Evolutionary conservation across 768 basidiomycete genomes (phyloP), one percentile per base, ranked within the genome.

Genomic region (Boletus rubescentipes): DNA sequence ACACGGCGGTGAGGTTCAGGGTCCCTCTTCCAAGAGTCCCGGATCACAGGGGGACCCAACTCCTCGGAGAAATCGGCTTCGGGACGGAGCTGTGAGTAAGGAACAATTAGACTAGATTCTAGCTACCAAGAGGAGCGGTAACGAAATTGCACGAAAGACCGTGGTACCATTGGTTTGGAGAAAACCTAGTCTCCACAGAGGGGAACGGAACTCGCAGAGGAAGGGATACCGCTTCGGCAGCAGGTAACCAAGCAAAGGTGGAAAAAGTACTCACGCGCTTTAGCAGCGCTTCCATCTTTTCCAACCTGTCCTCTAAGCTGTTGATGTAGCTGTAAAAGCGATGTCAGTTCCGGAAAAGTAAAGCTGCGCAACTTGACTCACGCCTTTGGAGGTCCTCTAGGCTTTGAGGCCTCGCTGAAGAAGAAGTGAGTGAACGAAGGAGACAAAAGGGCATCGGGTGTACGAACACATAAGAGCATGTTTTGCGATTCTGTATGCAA

Each of bases 301-400:
- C 83, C 49, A 85, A 56, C 61, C 75, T 76, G 63, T 85, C 81
- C 64, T 87, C 85, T 34, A 87, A 72, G 44, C 72, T 75, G 9
- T 77, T 80, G 46, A 86, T 72, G 70, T 85, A 85, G 31, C 83
- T 85, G 54, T 35, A 9, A 30, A 45, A 44, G 30, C 14, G 23
- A 43, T 31, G 51, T 52, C 38, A 38, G 46, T 31, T 39, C 38
- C 32, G 31, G 23, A 42, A n/a, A 35, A 2, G 23, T 20, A n/a
- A 42, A 7, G 21, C 7, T 9, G 9, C 37, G 20, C 21, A 5
- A 40, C 46, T 46, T 14, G 47, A 76, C 84, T 61, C 55, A 87
- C 82, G 81, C 83, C 70, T 87, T 87, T 5, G 85, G 81, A 21
- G 85, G 85, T 0, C 84, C 84, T 49, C 85, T 77, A 53, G 84